Percentiles rank a stretch among this genome's conserved stretches.
Evolutionary conservation across 2,329 filamentous ascomycete genomes (phyloP).

Genomic region (Hypoxylon sp.): DNA sequence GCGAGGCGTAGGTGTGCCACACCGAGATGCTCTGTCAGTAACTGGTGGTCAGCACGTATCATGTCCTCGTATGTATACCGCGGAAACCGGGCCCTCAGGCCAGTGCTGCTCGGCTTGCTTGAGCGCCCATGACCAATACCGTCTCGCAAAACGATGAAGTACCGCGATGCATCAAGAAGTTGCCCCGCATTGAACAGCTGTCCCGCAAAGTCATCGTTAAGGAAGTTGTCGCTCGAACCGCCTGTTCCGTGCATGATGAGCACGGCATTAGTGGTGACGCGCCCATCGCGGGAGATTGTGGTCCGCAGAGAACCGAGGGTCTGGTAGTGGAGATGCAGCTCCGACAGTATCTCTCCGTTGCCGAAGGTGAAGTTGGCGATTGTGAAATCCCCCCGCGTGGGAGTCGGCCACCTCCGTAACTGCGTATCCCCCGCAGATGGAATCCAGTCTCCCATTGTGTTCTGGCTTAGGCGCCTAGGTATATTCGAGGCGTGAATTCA

Average conservation of each 20-base stretch:
- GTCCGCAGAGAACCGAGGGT: not conserved
- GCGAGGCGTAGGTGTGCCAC: conserved; percentile 40
- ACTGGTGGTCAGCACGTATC: conserved; percentile 46
- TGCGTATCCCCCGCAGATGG: not conserved
- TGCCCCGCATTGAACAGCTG: conserved; percentile 49
- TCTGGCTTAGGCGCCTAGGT: not conserved
- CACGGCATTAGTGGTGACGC: conserved; percentile 12
- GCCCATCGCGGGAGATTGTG: not conserved
- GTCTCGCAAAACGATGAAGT: conserved; percentile 47
- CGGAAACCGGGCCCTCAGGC: not conserved
- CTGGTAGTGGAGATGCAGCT: conserved; percentile 1
- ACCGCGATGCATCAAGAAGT: conserved; percentile 43
- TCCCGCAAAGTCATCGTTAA: conserved; percentile 28
- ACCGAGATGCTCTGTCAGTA: conserved; percentile 47
- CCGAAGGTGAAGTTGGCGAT: not conserved
- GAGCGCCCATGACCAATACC: not conserved
- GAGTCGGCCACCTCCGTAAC: not conserved
- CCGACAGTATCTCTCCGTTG: not conserved
- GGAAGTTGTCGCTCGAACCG: conserved; percentile 19
- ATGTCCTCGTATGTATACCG: conserved; percentile 37
- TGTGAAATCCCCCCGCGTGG: not conserved
- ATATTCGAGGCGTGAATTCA: not conserved
- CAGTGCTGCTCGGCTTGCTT: not conserved
- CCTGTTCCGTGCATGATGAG: conserved; percentile 18
- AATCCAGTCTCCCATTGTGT: not conserved